Base-by-base conservation (phyloP, 2,329 filamentous ascomycete species). In the Emergomyces orientalis region DNA sequence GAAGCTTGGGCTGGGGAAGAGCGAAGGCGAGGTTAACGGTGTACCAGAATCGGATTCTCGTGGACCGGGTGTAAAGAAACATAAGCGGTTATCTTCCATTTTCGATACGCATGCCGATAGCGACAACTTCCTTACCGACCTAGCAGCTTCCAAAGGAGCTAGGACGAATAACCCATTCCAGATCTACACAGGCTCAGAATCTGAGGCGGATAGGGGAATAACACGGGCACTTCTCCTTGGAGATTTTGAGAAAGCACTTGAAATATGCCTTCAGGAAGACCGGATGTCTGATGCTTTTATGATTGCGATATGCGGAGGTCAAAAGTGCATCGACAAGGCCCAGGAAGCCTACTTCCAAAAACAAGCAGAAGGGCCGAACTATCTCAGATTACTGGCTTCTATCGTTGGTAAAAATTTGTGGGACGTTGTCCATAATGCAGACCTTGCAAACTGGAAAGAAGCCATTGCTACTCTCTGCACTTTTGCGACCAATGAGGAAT, bases 401-500 rank as follows among this genome's bases (percentile, higher is more conserved):
- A 90, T 99, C 60, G 92, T 96, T 63, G 87, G 89, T 65, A 97
- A 97, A 81, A 97, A 99, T 71, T 82, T 99, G 1, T 97, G 93
- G 94, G 94, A 99, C 77, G 84, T 97, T 55, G 94, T 97, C 8
- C 91, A 97, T 78, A 99, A 99, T 71, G 94, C 93, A 8, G 90
- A 97, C 71, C 79, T 99, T 55, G 83, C 84, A 60, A 89, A 94
- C 76, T 99, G 94, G 95, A 97, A 95, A 78, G 94, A 97, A 76
- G 88, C 93, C 2, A 95, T 99, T 89, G 92, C 91, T 34, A 89
- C 92, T 0, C 80, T 99, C 61, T 99, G 94, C 82, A 97, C 94
- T 0, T 99, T 93, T 75, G 94, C 94, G 0, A 88, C 95, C 66
- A 88, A 91, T 54, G 84, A 85, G 47, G 93, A 99, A 69, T 99